Conservation (phyloP, 2,329 filamentous ascomycete genomes). For the Endoconidiophora laricicola region DNA sequence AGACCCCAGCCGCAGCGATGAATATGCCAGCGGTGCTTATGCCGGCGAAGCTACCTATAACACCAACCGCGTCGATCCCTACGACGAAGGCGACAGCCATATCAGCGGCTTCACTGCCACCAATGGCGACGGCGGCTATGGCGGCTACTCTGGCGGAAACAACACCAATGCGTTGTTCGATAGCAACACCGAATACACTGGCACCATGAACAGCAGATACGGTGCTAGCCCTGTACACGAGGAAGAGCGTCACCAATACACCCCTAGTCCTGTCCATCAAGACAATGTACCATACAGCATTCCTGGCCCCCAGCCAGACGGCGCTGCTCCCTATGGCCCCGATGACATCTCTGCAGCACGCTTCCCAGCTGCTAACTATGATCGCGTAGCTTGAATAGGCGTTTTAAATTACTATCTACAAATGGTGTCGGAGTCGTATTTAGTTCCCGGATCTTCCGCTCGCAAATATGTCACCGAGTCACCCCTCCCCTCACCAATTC, state of each 20-base stretch:
- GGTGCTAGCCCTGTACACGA: constrained; percentile 10
- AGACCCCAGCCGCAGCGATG: constrained; percentile 23
- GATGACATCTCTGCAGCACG: constrained; percentile 11
- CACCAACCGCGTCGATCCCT: constrained; percentile 15
- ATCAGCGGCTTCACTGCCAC: constrained; percentile 23
- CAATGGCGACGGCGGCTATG: constrained; percentile 8
- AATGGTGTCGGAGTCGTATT: not conserved
- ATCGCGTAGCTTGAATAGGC: constrained; percentile 20
- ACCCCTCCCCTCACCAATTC: no score
- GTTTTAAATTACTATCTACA: not conserved
- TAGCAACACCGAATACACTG: constrained; percentile 30
- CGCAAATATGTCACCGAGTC: no score
- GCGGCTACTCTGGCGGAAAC: constrained; percentile 1
- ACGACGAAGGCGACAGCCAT: constrained; percentile 23
- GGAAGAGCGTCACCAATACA: constrained; percentile 1
- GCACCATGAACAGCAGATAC: constrained; percentile 13
- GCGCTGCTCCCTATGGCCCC: constrained; percentile 9
- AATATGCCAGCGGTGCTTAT: constrained; percentile 20
- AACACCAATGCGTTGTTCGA: constrained; percentile 25
- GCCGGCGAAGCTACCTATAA: constrained; percentile 24
- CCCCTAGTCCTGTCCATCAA: not conserved
- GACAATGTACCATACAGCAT: constrained; percentile 1
- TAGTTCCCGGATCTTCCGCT: no score
- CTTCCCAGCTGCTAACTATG: constrained; percentile 43
- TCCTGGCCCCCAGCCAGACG: not conserved